A percentile compares a stretch with the other conserved stretches of the same genome.
These are phyloP conservation scores for Claviceps spartinae DNA, from an alignment of 2,329 filamentous ascomycete genomes.

Conservation along the genomic window DNA sequence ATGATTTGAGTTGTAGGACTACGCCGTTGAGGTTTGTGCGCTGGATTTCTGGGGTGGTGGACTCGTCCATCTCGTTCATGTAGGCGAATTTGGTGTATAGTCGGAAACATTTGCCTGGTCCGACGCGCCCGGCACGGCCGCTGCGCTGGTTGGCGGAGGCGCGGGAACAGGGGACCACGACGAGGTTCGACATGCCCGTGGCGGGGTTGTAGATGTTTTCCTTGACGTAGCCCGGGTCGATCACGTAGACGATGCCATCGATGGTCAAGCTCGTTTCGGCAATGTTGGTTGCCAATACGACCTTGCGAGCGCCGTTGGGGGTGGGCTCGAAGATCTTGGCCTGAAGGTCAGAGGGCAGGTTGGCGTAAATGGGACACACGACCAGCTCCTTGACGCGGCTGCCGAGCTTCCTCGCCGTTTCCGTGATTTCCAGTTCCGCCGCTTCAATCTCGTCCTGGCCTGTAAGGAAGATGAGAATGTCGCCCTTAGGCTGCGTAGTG, in stretches of 20 bases:
- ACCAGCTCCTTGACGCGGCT: conserved; percentile 75
- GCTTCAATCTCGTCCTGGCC: conserved; percentile 94
- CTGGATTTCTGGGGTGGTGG: conserved; percentile 85
- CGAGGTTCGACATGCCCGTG: conserved; percentile 83
- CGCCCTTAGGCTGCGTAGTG: conserved; percentile 68
- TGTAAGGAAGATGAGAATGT: conserved; percentile 88
- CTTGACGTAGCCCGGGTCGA: conserved; percentile 90
- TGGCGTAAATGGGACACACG: conserved; percentile 88
- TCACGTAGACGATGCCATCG: conserved; percentile 90
- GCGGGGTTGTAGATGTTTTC: conserved; percentile 87
- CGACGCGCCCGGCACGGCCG: conserved; percentile 83
- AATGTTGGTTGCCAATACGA: conserved; percentile 92
- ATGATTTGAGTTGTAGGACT: conserved; percentile 72
- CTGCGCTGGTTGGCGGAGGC: conserved; percentile 88
- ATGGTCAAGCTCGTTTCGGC: conserved; percentile 93
- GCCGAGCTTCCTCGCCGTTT: conserved; percentile 78
- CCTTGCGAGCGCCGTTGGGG: conserved; percentile 71
- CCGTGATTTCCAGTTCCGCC: conserved; percentile 68
- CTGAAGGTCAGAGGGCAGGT: conserved; percentile 80
- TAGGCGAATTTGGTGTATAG: conserved; percentile 90
- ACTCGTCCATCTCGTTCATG: conserved; percentile 89
- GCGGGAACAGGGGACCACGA: conserved; percentile 80
- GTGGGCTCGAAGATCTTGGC: conserved; percentile 91
- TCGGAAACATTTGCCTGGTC: conserved; percentile 83
- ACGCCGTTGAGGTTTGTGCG: conserved; percentile 76